Conservation (phyloP, 768 basidiomycete species). For the Rhodotorula graminis region DNA sequence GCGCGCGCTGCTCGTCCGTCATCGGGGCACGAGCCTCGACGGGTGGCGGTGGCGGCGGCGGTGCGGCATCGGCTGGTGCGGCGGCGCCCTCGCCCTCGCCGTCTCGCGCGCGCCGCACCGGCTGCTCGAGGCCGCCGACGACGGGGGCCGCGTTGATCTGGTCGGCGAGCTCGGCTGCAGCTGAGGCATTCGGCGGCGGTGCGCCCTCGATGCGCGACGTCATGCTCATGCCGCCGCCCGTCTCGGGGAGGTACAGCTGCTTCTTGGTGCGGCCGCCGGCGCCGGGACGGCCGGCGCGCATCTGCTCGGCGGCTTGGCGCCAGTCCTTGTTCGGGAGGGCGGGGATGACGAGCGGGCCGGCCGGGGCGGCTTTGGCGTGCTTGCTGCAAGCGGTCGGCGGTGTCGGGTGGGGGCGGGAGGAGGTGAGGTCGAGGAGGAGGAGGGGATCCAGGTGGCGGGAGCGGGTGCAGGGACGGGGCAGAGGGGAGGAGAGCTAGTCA, state of each 20-base stretch:
- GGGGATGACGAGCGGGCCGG: slow-evolving; percentile 71
- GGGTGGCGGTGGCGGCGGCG: slow-evolving; percentile 23
- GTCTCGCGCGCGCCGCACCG: slow-evolving; percentile 26
- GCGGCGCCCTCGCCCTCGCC: slow-evolving; percentile 40
- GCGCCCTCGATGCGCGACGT: slow-evolving; percentile 55
- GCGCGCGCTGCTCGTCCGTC: slow-evolving; percentile 63
- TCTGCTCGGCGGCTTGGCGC: slow-evolving; percentile 69
- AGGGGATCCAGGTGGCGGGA: no score
- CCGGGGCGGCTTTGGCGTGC: slow-evolving; percentile 6
- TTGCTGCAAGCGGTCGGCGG: slow-evolving; percentile 1
- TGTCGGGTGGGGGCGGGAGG: no score
- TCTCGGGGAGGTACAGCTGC: slow-evolving; percentile 61
- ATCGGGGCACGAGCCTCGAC: slow-evolving; percentile 53
- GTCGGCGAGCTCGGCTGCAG: slow-evolving; percentile 62
- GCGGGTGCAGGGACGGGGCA: no score
- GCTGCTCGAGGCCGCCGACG: slow-evolving; percentile 61
- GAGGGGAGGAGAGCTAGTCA: not conserved
- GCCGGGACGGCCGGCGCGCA: slow-evolving; percentile 50
- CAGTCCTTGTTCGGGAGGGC: slow-evolving; percentile 83
- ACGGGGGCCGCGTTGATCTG: slow-evolving; percentile 72
- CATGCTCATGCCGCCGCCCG: slow-evolving; percentile 44
- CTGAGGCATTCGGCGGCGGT: slow-evolving; percentile 45
- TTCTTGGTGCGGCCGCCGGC: slow-evolving; percentile 18
- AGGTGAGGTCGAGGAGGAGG: no score
- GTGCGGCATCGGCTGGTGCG: slow-evolving; percentile 21